These are phyloP conservation scores for Aeminium ludgeri DNA, from an alignment of 495 filamentous ascomycete species.

Conservation along the genomic window DNA sequence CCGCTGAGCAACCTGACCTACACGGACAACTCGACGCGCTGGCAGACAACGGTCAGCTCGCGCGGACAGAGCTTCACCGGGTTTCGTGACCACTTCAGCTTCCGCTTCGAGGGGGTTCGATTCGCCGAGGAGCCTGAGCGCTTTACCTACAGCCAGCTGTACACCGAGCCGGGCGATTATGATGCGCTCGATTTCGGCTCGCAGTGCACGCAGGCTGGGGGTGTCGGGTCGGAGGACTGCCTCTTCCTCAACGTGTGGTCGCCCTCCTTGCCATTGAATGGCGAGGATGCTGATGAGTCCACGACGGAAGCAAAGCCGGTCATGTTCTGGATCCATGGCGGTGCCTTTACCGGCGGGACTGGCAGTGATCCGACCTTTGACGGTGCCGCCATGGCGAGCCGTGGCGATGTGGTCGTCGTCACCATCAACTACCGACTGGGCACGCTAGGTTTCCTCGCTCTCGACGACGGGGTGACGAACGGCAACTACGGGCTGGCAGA, in stretches of 20 bases:
- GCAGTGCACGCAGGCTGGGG: slow-evolving; percentile 30
- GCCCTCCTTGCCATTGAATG: slow-evolving; percentile 26
- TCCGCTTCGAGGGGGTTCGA: slow-evolving; percentile 36
- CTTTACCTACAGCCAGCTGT: slow-evolving; percentile 30
- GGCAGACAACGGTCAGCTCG: slow-evolving; percentile 22
- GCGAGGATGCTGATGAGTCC: too few relatives aligned
- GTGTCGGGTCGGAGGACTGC: slow-evolving; percentile 28
- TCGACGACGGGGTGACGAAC: slow-evolving; percentile 5
- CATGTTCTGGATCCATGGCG: slow-evolving; percentile 33
- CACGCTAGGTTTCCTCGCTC: slow-evolving; percentile 20
- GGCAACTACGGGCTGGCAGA: slow-evolving; percentile 18
- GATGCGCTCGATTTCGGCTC: slow-evolving; percentile 29
- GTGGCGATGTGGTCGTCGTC: slow-evolving; percentile 23
- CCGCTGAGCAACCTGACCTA: slow-evolving; percentile 8
- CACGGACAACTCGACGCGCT: slow-evolving; percentile 14
- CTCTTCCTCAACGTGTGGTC: slow-evolving; percentile 30
- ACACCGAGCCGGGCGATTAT: slow-evolving; percentile 27
- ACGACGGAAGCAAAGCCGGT: slow-evolving; percentile 26
- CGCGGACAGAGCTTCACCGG: slow-evolving; percentile 28
- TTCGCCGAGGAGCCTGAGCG: slow-evolving; percentile 33
- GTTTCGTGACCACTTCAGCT: slow-evolving; percentile 36
- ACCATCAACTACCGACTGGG: slow-evolving; percentile 22
- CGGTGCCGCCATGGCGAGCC: slow-evolving; percentile 21
- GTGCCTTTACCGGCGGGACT: slow-evolving; percentile 29
- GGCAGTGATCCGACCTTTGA: slow-evolving; percentile 26